Percentiles rank a stretch among this genome's conserved stretches.
These are phyloP conservation scores for Trichoderma gracile DNA, from an alignment of 2,329 filamentous ascomycete genomes.

Conservation along the genomic window DNA sequence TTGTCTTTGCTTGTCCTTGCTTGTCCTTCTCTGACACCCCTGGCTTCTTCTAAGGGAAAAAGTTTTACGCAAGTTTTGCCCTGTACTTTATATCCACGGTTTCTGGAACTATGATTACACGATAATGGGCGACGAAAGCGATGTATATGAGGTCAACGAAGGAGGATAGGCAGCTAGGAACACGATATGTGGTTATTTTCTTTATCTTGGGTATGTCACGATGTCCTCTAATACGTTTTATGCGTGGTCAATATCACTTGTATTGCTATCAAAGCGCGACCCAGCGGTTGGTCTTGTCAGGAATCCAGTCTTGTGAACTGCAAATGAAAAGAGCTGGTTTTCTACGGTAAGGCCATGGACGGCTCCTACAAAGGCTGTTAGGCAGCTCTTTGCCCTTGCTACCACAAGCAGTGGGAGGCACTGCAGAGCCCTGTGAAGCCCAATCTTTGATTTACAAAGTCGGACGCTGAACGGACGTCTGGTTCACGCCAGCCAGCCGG, in stretches of 20 bases:
- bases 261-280: background rate
- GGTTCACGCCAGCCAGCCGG: no score
- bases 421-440: background rate
- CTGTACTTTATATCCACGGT: constrained; percentile 3
- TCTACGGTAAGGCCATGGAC: background rate
- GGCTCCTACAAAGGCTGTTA: background rate
- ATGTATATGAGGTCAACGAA: background rate
- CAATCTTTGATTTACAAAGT: constrained; percentile 19
- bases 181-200: background rate
- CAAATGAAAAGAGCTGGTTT: no score
- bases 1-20: background rate
- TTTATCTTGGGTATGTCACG: background rate
- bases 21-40: background rate
- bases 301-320: background rate
- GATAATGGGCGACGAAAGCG: background rate
- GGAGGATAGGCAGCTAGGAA: background rate
- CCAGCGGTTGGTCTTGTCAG: no score
- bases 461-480: background rate
- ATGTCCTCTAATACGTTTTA: background rate
- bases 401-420: background rate
- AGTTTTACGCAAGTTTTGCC: background rate
- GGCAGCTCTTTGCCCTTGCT: background rate
- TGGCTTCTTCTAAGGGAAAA: background rate
- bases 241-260: background rate
- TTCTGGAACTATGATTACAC: background rate